phyloP scores from a whole-genome alignment of 495 filamentous ascomycete genomes.

The Cryomyces antarcticus region DNA sequence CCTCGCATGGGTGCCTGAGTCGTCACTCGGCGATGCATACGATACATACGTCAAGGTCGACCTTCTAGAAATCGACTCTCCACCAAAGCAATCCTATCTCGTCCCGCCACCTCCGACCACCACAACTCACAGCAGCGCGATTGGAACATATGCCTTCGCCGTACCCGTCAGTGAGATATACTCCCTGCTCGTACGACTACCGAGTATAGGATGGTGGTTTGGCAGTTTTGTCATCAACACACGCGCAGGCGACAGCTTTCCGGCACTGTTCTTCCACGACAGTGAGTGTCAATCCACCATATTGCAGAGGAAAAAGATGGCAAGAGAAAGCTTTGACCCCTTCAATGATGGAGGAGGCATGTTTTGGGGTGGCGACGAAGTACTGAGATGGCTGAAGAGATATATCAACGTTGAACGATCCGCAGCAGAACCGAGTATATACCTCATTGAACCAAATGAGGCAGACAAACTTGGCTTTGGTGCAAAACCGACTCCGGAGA shows the following conservation, averaged over 20 bases:
- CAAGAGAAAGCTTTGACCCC: slow-evolving; percentile 71
- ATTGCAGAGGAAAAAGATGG: slow-evolving; percentile 69
- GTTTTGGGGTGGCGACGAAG: slow-evolving; percentile 96
- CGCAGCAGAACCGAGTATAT: slow-evolving; percentile 66
- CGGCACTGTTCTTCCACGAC: slow-evolving; percentile 93
- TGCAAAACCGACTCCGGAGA: slow-evolving; percentile 28
- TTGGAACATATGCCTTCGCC: slow-evolving; percentile 81
- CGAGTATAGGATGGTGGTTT: slow-evolving; percentile 95
- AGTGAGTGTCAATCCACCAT: slow-evolving; percentile 92
- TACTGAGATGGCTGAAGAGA: slow-evolving; percentile 69
- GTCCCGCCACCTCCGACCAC: slow-evolving; percentile 77
- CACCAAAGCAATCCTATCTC: slow-evolving; percentile 71
- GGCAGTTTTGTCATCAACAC: slow-evolving; percentile 87
- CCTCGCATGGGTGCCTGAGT: slow-evolving; percentile 88
- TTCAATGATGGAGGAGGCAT: slow-evolving; percentile 67
- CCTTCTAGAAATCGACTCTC: slow-evolving; percentile 54
- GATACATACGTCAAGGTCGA: slow-evolving; percentile 91
- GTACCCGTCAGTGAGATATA: slow-evolving; percentile 81
- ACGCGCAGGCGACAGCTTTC: slow-evolving; percentile 72
- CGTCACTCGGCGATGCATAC: slow-evolving; percentile 65
- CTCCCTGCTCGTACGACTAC: slow-evolving; percentile 72
- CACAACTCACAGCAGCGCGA: slow-evolving; percentile 45
- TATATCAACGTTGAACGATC: slow-evolving; percentile 72
- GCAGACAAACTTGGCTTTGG: slow-evolving; percentile 76
- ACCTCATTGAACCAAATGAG: slow-evolving; percentile 67